Conservation (phyloP, 352 stramenopile species). For the Globisporangium apiculatum region DNA sequence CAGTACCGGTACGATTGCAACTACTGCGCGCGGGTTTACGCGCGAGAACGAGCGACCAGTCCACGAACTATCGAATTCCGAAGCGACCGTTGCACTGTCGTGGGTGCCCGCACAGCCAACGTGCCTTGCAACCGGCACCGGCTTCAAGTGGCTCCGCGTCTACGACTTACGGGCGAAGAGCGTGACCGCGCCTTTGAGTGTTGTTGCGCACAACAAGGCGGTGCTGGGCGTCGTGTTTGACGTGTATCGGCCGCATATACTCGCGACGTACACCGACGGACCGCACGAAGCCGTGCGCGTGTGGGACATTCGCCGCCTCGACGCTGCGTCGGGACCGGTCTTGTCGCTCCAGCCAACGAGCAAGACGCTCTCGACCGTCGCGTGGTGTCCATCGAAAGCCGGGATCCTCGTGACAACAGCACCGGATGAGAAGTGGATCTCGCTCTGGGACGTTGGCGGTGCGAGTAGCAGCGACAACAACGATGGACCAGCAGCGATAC, state of each 20-base stretch:
- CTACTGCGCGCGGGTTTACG: slow-evolving; percentile 18
- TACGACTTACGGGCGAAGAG: slow-evolving; percentile 67
- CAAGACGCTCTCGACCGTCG: slow-evolving; percentile 69
- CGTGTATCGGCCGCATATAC: slow-evolving; percentile 65
- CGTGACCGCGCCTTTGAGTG: slow-evolving; percentile 44
- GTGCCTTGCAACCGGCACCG: slow-evolving; percentile 73
- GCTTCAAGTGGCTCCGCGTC: slow-evolving; percentile 85
- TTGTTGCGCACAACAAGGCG: slow-evolving; percentile 81
- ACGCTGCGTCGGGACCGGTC: slow-evolving; percentile 50
- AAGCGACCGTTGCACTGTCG: slow-evolving; percentile 72
- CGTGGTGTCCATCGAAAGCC: slow-evolving; percentile 78
- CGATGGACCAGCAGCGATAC: slow-evolving; percentile 18
- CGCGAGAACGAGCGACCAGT: slow-evolving; percentile 44
- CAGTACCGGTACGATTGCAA: slow-evolving; percentile 1
- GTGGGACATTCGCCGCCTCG: slow-evolving; percentile 82
- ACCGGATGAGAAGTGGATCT: slow-evolving; percentile 75
- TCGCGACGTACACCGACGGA: slow-evolving; percentile 79
- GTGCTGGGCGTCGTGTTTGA: slow-evolving; percentile 82
- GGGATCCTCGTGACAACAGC: slow-evolving; percentile 76
- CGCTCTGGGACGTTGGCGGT: slow-evolving; percentile 75
- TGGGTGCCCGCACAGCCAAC: slow-evolving; percentile 81
- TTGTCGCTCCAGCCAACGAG: slow-evolving; percentile 66
- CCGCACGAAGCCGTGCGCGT: slow-evolving; percentile 80
- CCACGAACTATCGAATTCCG: slow-evolving; percentile 79
- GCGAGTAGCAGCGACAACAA: slow-evolving; percentile 21